phyloP scores from a whole-genome alignment of 495 filamentous ascomycete species.

The Aspergillus taichungensis region DNA sequence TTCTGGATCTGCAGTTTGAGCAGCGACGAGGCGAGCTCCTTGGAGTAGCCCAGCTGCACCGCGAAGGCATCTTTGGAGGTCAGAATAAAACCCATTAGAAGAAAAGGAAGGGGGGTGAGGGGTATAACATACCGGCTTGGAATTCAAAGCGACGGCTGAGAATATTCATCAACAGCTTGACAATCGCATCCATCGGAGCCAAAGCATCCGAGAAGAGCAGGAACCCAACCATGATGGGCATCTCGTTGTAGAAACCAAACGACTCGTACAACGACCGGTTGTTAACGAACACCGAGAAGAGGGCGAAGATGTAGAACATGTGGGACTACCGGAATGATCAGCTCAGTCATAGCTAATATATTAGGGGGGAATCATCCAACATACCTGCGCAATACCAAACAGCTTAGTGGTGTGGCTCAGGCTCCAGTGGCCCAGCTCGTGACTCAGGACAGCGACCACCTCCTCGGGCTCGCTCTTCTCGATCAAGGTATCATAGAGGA shows the following conservation, averaged over 20 bases:
- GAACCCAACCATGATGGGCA: conserved; percentile 93
- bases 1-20: conserved; percentile 99
- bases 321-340: conserved; percentile 49
- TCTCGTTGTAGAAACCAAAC: conserved; percentile 79
- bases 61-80: conserved; percentile 63
- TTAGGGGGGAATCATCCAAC: conserved; percentile 10
- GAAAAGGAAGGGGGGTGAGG: neutral
- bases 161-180: conserved; percentile 94
- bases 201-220: conserved; percentile 92
- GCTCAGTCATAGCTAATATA: neutral
- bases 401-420: conserved; percentile 89
- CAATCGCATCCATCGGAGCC: conserved; percentile 79
- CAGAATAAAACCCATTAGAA: neutral
- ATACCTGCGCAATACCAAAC: conserved; percentile 80
- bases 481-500: conserved; percentile 95
- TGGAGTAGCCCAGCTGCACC: conserved; percentile 71
- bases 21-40: conserved; percentile 73
- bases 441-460: conserved; percentile 88
- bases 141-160: conserved; percentile 90
- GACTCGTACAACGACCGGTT: conserved; percentile 82
- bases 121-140: conserved; percentile 69
- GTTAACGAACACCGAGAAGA: conserved; percentile 96
- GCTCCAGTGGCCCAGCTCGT: conserved; percentile 96
- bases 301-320: conserved; percentile 90
- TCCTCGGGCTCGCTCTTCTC: conserved; percentile 88